Base-by-base conservation (phyloP, 2,329 filamentous ascomycete species). In the Sporothrix pseudoabietina region DNA sequence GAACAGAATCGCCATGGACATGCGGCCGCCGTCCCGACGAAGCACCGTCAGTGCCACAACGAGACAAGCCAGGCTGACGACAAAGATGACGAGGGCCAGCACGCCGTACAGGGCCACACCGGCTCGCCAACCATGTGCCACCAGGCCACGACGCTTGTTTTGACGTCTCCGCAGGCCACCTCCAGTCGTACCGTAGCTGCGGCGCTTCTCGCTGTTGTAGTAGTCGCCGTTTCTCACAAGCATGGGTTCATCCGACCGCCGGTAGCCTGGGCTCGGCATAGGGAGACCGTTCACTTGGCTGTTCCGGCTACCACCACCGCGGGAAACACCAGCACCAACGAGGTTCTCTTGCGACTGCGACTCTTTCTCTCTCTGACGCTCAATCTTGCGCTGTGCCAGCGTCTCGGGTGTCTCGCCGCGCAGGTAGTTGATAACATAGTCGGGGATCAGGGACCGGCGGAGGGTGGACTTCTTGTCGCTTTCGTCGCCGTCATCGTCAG, bases 391-490 rank as follows among this genome's bases (percentile, higher is more conserved):
- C 72, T 80, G 80, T 6, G 86, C 86, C 26, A 88, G 77, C 41
- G 82, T 84, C 78, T 87, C 86, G 16, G 86, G 86, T 1, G 86
- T 88, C 79, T 88, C 86, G 63, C 86, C 86, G 55, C 86, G 83
- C 75, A 88, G 82, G 77, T 85, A 88, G 78, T 87, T 85, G 75
- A 86, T 81, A 55, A 88, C 84, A 76, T 88, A 88, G 78, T 88
- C 86, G 9, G 86, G 86, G 19, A 88, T 82, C 44, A 87, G 81
- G 71, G 84, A 83, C 72, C 80, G 84, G 81, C 66, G 75, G 74
- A 47, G 74, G 63, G 75, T 70, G 9, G 75, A 75, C 9, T 59
- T 69, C 14, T 71, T 70, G 70, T 72, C 26, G 22, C 71, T 65
- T 55, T 72, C 72, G 68, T 73, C 76, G n/a, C 76, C 76, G 26